phyloP scores from a whole-genome alignment of 306 rosid species.

The Medicago lupulina region DNA sequence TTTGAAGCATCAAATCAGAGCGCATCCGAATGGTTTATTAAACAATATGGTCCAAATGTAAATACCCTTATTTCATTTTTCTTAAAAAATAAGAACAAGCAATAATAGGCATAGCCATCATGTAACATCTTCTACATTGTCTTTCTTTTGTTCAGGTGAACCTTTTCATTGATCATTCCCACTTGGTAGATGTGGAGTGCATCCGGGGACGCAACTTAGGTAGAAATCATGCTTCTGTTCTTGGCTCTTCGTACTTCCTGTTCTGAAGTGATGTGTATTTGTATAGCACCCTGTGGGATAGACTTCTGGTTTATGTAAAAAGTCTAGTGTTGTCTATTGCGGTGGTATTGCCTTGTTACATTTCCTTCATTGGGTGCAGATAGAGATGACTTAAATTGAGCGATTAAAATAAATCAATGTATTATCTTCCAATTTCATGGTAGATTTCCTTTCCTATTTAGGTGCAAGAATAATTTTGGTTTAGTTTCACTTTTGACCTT shows the following conservation, averaged over 20 bases:
- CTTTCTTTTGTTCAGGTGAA: conserved; percentile 67
- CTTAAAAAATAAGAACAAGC: background rate
- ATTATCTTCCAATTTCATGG: conserved; percentile 2
- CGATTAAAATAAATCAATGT: conserved; percentile 19
- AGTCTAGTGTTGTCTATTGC: conserved; percentile 18
- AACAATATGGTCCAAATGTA: conserved; percentile 88
- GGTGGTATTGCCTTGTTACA: conserved; percentile 4
- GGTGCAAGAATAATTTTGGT: background rate
- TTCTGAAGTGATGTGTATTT: conserved; percentile 43
- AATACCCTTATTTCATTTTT: conserved; percentile 19
- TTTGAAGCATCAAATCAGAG: conserved; percentile 86
- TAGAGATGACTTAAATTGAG: background rate
- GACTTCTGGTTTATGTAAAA: background rate
- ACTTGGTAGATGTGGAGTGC: conserved; percentile 89
- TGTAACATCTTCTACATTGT: background rate
- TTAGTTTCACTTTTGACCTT: too few species aligned
- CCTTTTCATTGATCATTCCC: conserved; percentile 89
- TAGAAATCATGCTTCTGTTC: conserved; percentile 71
- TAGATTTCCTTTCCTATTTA: background rate
- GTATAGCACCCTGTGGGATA: background rate
- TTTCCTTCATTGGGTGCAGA: conserved; percentile 7
- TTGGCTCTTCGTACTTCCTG: conserved; percentile 65
- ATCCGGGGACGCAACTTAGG: conserved; percentile 86
- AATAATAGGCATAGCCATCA: background rate
- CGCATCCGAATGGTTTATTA: conserved; percentile 89